Base-by-base conservation (phyloP, 805 yeast genomes). In the Candida xiaguanensis region DNA sequence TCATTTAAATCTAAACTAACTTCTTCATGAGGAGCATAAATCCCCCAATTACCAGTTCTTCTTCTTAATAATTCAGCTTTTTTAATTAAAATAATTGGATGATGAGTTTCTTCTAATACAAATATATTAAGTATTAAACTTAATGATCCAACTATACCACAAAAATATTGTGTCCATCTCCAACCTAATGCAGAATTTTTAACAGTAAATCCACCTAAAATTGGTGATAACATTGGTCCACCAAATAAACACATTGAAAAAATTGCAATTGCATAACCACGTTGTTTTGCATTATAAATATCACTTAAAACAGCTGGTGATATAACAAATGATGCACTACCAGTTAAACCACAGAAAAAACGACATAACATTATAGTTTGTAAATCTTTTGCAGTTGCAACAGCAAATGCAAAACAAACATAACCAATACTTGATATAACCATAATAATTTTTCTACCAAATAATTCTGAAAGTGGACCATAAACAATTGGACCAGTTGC, bases 401-500 rank as follows among this genome's bases (percentile, higher is more conserved):
- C 77, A 2, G 85, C 95, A 49, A 77, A 68, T 2, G 73, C 59
- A 46, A 78, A 70, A 14, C 75, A 46, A 12, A 62, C 52, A 40
- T 53, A 61, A 8, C 55, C 55, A 31, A 65, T 52, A 14, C 34
- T 67, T 53, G 81, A 77, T 2, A 63, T 34, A 20, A 73, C 44
- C 16, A 74, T 67, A 20, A 76, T 72, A 3, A 55, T 43, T 46
- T 62, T 71, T 31, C 79, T 58, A 32, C 70, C 59, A 49, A 42
- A 50, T 17, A 64, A 59, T 40, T 57, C 60, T 17, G 53, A 44
- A 18, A 55, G 40, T 11, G 61, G 60, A 35, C 60, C 96, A 87
- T 93, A 90, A 28, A 87, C 52, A 36, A 90, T 68, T 3, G 98
- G 98, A 15, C 97, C 96, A 0, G 87, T 74, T 1, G 96, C 97